Evolutionary conservation across 768 basidiomycete species (phyloP).

Genomic region (Naganishia randhawae): DNA sequence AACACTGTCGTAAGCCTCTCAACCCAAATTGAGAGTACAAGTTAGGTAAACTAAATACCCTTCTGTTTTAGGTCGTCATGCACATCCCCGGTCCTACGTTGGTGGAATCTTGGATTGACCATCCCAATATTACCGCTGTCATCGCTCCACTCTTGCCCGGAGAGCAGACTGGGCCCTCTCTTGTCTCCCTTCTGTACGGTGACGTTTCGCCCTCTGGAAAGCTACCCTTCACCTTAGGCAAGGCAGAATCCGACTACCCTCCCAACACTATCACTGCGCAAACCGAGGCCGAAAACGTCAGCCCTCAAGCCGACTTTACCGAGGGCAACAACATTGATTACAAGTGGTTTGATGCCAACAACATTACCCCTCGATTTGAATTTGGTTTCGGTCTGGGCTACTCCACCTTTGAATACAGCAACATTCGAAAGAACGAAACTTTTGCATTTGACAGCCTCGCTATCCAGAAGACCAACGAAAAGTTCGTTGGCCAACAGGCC

Average conservation of each 20-base stretch:
- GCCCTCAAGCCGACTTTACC: slow-evolving; percentile 42
- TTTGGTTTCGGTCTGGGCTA: slow-evolving; percentile 51
- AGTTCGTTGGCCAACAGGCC: slow-evolving; percentile 36
- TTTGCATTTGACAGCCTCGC: slow-evolving; percentile 37
- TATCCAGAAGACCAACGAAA: slow-evolving; percentile 49
- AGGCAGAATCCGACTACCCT: slow-evolving; percentile 42
- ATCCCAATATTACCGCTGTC: slow-evolving; percentile 49
- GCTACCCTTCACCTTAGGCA: slow-evolving; percentile 50
- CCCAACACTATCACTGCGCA: slow-evolving; percentile 38
- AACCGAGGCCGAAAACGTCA: slow-evolving; percentile 13
- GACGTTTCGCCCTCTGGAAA: slow-evolving; percentile 44
- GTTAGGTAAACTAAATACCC: not conserved
- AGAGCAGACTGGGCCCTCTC: slow-evolving; percentile 32
- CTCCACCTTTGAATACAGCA: slow-evolving; percentile 43
- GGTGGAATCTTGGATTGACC: slow-evolving; percentile 38
- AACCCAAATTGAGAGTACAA: no score
- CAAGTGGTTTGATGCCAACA: slow-evolving; percentile 49
- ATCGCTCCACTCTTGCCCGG: slow-evolving; percentile 46
- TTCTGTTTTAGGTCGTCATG: slow-evolving; percentile 1
- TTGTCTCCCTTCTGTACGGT: slow-evolving; percentile 48
- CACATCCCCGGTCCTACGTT: slow-evolving; percentile 26
- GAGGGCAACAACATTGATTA: slow-evolving; percentile 49
- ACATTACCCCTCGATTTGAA: slow-evolving; percentile 46
- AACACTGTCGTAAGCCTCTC: slow-evolving; percentile 23
- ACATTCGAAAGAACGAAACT: slow-evolving; percentile 34